Percentiles rank a stretch among this genome's conserved stretches.
Evolutionary conservation across 2,329 filamentous ascomycete genomes (phyloP).

Genomic region (Fusarium caatingaense): DNA sequence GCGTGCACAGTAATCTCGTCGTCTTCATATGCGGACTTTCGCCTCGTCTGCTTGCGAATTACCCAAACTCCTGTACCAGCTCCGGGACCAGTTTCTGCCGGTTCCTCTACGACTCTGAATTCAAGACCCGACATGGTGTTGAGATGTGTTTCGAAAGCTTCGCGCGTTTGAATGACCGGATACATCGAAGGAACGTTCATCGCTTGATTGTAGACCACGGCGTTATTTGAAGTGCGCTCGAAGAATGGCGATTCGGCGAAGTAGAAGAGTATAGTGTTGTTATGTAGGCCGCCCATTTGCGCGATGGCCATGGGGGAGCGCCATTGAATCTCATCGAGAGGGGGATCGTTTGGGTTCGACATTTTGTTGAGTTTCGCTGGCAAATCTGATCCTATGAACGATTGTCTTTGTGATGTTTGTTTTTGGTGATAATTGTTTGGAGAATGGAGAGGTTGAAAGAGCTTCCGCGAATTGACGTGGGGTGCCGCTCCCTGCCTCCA

Average conservation of each 20-base stretch:
- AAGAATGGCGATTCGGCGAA: slow-evolving; percentile 76
- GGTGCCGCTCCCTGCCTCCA: slow-evolving; percentile 29
- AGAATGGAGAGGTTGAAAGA: slow-evolving; percentile 8
- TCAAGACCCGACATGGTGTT: slow-evolving; percentile 74
- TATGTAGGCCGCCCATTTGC: slow-evolving; percentile 69
- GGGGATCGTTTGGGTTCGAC: slow-evolving; percentile 60
- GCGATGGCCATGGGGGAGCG: slow-evolving; percentile 62
- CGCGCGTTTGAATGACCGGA: slow-evolving; percentile 68
- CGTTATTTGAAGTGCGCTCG: slow-evolving; percentile 75
- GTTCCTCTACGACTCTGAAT: slow-evolving; percentile 74
- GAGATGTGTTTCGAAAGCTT: slow-evolving; percentile 71
- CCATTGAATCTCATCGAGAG: slow-evolving; percentile 77
- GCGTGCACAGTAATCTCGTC: slow-evolving; percentile 70
- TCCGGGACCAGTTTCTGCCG: slow-evolving; percentile 71
- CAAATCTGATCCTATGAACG: neutral
- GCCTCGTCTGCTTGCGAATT: slow-evolving; percentile 74
- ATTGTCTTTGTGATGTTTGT: neutral
- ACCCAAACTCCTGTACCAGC: slow-evolving; percentile 77
- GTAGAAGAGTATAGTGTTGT: slow-evolving; percentile 74
- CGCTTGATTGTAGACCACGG: slow-evolving; percentile 70
- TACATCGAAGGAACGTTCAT: slow-evolving; percentile 70
- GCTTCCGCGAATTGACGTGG: slow-evolving; percentile 27
- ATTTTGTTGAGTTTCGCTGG: slow-evolving; percentile 46
- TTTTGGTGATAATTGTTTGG: slow-evolving; percentile 19
- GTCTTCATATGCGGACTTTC: slow-evolving; percentile 64